These are phyloP conservation scores for Lecanicillium sp. DNA, from an alignment of 2,329 filamentous ascomycete genomes.

Conservation along the genomic window DNA sequence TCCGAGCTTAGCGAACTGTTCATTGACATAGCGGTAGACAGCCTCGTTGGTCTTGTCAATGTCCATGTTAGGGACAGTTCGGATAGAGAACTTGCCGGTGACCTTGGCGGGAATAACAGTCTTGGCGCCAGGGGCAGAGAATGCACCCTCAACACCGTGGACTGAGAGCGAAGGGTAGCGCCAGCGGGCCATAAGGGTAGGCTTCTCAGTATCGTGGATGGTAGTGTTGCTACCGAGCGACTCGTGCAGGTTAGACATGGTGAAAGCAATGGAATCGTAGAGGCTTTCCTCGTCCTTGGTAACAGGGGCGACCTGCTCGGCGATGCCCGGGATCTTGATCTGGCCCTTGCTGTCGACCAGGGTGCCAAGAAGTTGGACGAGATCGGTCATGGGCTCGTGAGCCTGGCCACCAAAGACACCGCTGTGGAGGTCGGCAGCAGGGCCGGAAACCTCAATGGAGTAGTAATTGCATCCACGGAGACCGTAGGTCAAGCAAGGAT, in stretches of 20 bases:
- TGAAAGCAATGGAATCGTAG: constrained; percentile 88
- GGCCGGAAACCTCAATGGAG: constrained; percentile 80
- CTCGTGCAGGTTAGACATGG: constrained; percentile 91
- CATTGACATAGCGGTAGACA: constrained; percentile 76
- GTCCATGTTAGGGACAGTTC: constrained; percentile 96
- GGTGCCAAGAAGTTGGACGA: constrained; percentile 71
- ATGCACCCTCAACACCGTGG: constrained; percentile 92
- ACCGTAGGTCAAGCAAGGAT: constrained; percentile 95
- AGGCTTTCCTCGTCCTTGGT: constrained; percentile 78
- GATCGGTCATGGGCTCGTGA: constrained; percentile 97
- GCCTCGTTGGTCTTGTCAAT: constrained; percentile 78
- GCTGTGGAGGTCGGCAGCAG: constrained; percentile 88
- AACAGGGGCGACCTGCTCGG: constrained; percentile 84
- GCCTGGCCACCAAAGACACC: constrained; percentile 95
- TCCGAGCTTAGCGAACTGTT: constrained; percentile 75
- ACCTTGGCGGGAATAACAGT: constrained; percentile 98
- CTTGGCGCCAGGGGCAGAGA: constrained; percentile 88
- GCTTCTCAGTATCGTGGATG: constrained; percentile 82
- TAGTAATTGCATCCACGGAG: constrained; percentile 98
- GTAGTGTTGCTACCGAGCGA: constrained; percentile 82
- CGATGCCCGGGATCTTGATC: constrained; percentile 89
- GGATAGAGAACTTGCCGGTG: constrained; percentile 95
- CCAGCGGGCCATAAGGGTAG: constrained; percentile 93
- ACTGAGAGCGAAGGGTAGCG: constrained; percentile 87
- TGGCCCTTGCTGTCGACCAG: constrained; percentile 86